phyloP scores from a whole-genome alignment of 306 rosid genomes.

The Cicer yamashitae region DNA sequence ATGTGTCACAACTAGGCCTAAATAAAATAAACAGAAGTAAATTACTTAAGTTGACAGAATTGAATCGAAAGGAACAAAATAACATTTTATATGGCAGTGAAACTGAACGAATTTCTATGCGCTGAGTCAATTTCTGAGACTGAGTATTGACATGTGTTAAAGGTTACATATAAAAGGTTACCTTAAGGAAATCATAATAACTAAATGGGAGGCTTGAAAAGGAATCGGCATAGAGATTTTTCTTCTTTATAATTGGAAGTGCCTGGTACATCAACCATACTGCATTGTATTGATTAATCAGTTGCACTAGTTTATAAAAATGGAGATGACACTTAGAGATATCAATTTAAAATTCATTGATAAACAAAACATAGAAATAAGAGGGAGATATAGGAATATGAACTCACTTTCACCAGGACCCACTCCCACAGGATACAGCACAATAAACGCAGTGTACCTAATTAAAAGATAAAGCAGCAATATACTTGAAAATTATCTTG shows the following conservation, averaged over 20 bases:
- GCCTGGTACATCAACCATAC: constrained; percentile 87
- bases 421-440: constrained; percentile 82
- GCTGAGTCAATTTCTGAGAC: constrained; percentile 5
- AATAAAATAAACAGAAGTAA: background rate
- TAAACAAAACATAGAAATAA: constrained; percentile 22
- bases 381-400: constrained; percentile 37
- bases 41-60: background rate
- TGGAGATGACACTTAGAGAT: constrained; percentile 26
- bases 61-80: constrained; percentile 2
- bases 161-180: constrained; percentile 43
- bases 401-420: constrained; percentile 92
- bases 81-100: constrained; percentile 22
- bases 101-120: constrained; percentile 26
- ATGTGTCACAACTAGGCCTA: constrained; percentile 1
- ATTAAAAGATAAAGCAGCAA: constrained; percentile 37
- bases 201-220: constrained; percentile 65
- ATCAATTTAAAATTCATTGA: constrained; percentile 30
- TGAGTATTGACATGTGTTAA: background rate
- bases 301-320: constrained; percentile 38
- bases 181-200: constrained; percentile 78
- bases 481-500: constrained; percentile 18
- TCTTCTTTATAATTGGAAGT: constrained; percentile 73
- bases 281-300: constrained; percentile 52
- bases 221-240: constrained; percentile 62
- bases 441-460: constrained; percentile 91